A percentile compares a stretch with the other conserved stretches of the same genome.
Conservation (phyloP, 345 rosid species). For the Syzygium jambos region DNA sequence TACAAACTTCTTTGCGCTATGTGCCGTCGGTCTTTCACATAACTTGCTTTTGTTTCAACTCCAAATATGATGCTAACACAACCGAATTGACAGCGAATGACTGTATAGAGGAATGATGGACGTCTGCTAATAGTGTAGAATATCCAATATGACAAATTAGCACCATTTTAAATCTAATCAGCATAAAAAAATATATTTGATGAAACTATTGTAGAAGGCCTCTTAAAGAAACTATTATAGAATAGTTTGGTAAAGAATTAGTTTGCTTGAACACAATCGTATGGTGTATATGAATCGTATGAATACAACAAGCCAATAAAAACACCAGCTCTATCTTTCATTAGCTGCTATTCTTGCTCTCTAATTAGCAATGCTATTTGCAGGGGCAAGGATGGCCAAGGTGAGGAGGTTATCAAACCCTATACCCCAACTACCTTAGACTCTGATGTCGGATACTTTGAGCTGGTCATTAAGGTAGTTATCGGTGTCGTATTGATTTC, state of each 20-base stretch:
- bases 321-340: neutral
- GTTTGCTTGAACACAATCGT: neutral
- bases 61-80: neutral
- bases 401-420: conserved; percentile 86
- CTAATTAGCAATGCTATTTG: neutral
- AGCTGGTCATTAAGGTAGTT: conserved; percentile 79
- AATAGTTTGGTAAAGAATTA: neutral
- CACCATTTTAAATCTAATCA: neutral
- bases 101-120: neutral
- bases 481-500: neutral
- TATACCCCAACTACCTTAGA: conserved; percentile 94
- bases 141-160: neutral
- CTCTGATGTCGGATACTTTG: conserved; percentile 81
- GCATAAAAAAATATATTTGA: neutral
- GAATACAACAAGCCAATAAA: neutral
- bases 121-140: neutral
- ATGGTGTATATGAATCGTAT: neutral
- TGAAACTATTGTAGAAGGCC: neutral
- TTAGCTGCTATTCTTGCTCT: neutral
- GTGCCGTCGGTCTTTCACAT: neutral
- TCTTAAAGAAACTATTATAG: neutral
- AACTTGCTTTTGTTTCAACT: neutral
- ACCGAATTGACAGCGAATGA: neutral
- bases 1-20: neutral
- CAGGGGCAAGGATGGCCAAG: conserved; percentile 86